These are phyloP conservation scores for Leptographium flavum DNA, from an alignment of 2,329 filamentous ascomycete species.

Conservation along the genomic window DNA sequence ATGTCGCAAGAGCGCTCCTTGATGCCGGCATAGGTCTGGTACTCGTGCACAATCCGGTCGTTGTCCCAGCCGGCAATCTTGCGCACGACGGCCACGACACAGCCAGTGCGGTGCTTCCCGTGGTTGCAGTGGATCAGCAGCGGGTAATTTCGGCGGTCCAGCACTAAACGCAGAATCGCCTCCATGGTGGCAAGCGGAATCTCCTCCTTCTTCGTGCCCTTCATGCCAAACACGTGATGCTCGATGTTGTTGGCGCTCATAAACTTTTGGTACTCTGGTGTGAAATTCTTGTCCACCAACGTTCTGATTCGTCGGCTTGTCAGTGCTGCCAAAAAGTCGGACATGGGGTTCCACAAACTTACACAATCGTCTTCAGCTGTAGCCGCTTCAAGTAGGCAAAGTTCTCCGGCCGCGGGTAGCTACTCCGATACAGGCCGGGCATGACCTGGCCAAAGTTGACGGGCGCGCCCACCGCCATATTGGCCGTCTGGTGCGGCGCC, in stretches of 20 bases:
- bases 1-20: slow-evolving; percentile 48
- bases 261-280: slow-evolving; percentile 42
- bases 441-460: slow-evolving; percentile 65
- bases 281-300: slow-evolving; percentile 47
- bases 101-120: slow-evolving; percentile 84
- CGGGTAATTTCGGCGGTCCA: slow-evolving; percentile 62
- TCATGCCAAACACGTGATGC: slow-evolving; percentile 63
- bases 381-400: slow-evolving; percentile 55
- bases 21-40: slow-evolving; percentile 47
- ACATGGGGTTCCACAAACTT: slow-evolving; percentile 25
- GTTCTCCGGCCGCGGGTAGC: slow-evolving; percentile 60
- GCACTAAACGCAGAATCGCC: slow-evolving; percentile 54
- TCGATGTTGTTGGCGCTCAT: slow-evolving; percentile 52
- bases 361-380: slow-evolving; percentile 68
- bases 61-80: slow-evolving; percentile 56
- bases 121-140: slow-evolving; percentile 88
- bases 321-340: background rate
- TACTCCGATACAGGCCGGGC: slow-evolving; percentile 65
- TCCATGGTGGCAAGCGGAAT: slow-evolving; percentile 55
- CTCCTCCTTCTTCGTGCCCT: slow-evolving; percentile 72
- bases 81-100: slow-evolving; percentile 68
- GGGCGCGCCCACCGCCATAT: slow-evolving; percentile 25
- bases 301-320: slow-evolving; percentile 31
- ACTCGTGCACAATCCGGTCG: slow-evolving; percentile 54
- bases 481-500: background rate